Percentiles rank a stretch among this genome's conserved stretches.
phyloP scores from a whole-genome alignment of 208 protist genomes.

The Angomonas desouzai region DNA sequence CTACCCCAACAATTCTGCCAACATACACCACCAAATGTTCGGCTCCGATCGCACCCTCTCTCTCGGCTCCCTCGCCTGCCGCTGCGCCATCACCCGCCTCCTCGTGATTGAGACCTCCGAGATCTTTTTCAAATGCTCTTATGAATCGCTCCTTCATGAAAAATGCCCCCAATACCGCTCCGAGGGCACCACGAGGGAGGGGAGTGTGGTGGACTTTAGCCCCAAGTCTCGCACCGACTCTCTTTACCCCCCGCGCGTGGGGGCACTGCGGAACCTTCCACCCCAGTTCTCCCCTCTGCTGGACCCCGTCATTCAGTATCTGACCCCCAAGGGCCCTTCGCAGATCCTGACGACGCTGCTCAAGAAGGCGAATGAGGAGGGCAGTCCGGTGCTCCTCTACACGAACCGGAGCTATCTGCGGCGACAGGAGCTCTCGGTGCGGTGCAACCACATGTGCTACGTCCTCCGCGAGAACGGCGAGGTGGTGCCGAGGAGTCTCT shows the following conservation, averaged over 20 bases:
- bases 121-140: not conserved
- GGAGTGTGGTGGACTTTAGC: conserved; percentile 1
- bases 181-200: not conserved
- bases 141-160: not conserved
- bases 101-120: not conserved
- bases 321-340: conserved; percentile 28
- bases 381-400: conserved; percentile 10
- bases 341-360: conserved; percentile 20
- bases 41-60: not conserved
- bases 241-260: conserved; percentile 16
- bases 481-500: not conserved
- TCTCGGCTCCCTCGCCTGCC: conserved; percentile 2
- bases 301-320: conserved; percentile 41
- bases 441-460: conserved; percentile 3
- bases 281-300: conserved; percentile 20
- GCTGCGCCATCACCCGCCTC: not conserved
- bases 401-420: not conserved
- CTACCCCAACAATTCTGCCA: not conserved
- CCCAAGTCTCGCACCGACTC: conserved; percentile 1
- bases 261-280: conserved; percentile 26
- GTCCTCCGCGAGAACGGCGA: not conserved
- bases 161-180: not conserved
- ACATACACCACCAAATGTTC: conserved; percentile 9
- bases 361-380: not conserved
- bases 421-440: not conserved